Base-by-base conservation (phyloP, 257 asterid species). In the Ilex asprella region DNA sequence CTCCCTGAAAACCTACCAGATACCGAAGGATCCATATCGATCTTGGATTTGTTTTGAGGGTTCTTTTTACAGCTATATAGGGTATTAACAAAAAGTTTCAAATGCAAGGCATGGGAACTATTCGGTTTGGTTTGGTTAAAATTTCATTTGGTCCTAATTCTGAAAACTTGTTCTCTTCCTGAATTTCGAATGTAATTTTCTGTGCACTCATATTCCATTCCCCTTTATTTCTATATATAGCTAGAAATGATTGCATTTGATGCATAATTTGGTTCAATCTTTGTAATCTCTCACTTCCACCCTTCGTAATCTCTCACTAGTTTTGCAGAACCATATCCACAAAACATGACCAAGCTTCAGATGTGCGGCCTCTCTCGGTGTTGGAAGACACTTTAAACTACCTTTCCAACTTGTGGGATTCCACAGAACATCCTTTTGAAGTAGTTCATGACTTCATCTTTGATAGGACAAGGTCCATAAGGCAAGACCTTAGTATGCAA, bases 401-500 rank as follows among this genome's bases (percentile, higher is more conserved):
- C 73, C 81, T 92, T 61, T 82, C 84, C 70, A 67, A 73, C 84
- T 57, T 91, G 74, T 67, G 85, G 76, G 71, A 70, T 62, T 82
- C 87, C 16, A 73, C 79, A 39, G 85, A 84, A 63, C 84, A 58
- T 57, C 83, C 91, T 60, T 86, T 86, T 72, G 95, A 83, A 69
- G 87, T 86, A 76, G 84, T 89, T 72, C 91, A 92, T 68, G 97
- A 89, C 77, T 92, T 92, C 77, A 68, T 92, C 70, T 89, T 86
- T 67, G 98, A 92, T 76, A 80, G 97, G 78, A 81, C 86, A 62
- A 83, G 98, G 73, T 86, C 97, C 77, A 84, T 92, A 51, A 81
- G 98, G 75, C 98, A 92, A 78, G 98, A 92, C 73, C 91, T 92
- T 51, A 81, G 95, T 70, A 88, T 92, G 95, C 98, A 92, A 82